Evolutionary conservation across 1,284 basidiomycete genomes (phyloP).

Genomic region (Apiotrichum laibachii): DNA sequence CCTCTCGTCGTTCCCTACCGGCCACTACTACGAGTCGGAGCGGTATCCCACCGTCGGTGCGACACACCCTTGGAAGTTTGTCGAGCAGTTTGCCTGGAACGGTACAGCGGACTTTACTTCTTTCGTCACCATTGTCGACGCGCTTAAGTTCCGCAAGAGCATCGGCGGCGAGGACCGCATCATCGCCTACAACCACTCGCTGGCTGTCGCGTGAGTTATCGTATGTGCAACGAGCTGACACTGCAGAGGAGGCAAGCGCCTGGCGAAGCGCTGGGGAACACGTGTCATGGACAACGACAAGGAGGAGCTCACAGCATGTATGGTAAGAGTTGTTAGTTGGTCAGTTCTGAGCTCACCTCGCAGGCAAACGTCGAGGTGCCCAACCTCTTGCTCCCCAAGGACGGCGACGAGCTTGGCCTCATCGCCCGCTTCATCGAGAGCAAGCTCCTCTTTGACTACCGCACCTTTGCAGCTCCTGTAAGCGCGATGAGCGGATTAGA

Average conservation of each 20-base stretch:
- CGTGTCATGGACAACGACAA: slow-evolving; percentile 60
- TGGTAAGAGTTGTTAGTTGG: slow-evolving; percentile 59
- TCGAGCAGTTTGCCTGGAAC: slow-evolving; percentile 41
- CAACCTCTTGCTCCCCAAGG: slow-evolving; percentile 25
- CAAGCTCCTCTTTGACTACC: slow-evolving; percentile 30
- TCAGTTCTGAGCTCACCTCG: neutral
- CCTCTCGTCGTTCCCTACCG: slow-evolving; percentile 71
- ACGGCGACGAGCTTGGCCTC: slow-evolving; percentile 23
- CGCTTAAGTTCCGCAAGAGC: slow-evolving; percentile 72
- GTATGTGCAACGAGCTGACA: neutral
- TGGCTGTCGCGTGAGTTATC: slow-evolving; percentile 59
- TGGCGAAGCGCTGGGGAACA: slow-evolving; percentile 67
- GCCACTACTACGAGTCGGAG: slow-evolving; percentile 59
- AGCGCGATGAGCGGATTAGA: slow-evolving; percentile 1
- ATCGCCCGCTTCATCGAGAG: slow-evolving; percentile 34
- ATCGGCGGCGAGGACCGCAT: slow-evolving; percentile 80
- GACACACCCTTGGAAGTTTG: slow-evolving; percentile 54
- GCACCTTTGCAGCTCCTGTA: slow-evolving; percentile 35
- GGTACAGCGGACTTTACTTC: slow-evolving; percentile 39
- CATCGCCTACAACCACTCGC: slow-evolving; percentile 67
- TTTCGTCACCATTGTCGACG: slow-evolving; percentile 51
- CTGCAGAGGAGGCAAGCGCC: slow-evolving; percentile 60
- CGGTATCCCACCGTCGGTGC: slow-evolving; percentile 37
- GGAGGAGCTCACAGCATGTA: slow-evolving; percentile 66
- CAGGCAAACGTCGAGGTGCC: slow-evolving; percentile 52